Evolutionary conservation across 768 basidiomycete species (phyloP), one percentile per base, ranked within the genome.

Genomic region (Antrodiella citrinella): DNA sequence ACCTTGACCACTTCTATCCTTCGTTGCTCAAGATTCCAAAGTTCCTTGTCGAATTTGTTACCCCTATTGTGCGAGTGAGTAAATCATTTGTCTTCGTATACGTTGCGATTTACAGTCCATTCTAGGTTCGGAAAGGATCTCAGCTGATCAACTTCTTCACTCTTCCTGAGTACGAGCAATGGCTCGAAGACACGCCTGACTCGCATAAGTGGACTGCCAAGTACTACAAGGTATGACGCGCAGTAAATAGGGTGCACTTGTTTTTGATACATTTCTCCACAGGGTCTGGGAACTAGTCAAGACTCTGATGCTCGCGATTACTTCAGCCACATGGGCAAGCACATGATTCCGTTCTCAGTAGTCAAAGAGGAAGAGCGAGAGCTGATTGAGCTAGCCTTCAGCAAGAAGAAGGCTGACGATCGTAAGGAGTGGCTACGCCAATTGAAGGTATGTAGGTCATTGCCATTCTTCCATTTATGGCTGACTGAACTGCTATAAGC

Each of bases 391-490:
- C 82, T 99, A 50, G 96, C 96, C 0, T 99, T 99, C 75, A 97
- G 91, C 73, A 99, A 98, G 80, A 98, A 97, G 76, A 97, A 95
- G 63, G 90, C 93, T 0, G 96, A 99, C 52, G 93, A 97, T 2
- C 84, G 96, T 47, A 98, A 99, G 66, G 96, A 99, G 51, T 99
- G 96, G 96, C 71, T 99, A 11, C 78, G 96, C 20, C 84, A 91
- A 53, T 95, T 92, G 71, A 91, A 80, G 74, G 92, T 86, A 59
- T 50, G 69, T 48, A 44, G 4, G 39, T 26, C 26, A 9, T 5
- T 11, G 2, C 26, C 1, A 2, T 20, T 4, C 26, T 4, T 40
- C 22, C 20, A 11, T 15, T 45, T 51, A 20, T 47, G 20, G 19
- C 11, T 21, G 9, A 13, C 38, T 39, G n/a, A 19, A 11, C 30